These are phyloP conservation scores for Candida insectalens DNA, from an alignment of 805 yeast genomes.

Conservation along the genomic window DNA sequence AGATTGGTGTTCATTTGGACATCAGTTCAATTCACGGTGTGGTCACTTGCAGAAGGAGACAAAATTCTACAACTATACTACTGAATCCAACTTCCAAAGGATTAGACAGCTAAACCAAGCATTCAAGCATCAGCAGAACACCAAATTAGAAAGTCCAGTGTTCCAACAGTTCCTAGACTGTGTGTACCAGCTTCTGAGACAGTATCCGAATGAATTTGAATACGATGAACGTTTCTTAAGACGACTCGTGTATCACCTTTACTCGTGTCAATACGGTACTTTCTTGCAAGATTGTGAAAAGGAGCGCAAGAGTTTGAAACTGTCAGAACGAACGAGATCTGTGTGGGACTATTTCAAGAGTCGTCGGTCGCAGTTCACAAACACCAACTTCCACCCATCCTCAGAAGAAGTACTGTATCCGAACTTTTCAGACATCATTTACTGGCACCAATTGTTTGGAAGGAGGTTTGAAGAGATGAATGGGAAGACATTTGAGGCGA, in stretches of 20 bases:
- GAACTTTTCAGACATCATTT: conserved; percentile 50
- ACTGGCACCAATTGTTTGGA: conserved; percentile 89
- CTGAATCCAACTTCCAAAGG: conserved; percentile 24
- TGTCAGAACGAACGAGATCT: conserved; percentile 48
- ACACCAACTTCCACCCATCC: conserved; percentile 31
- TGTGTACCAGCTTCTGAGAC: conserved; percentile 67
- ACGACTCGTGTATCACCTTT: conserved; percentile 75
- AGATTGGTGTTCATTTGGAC: conserved; percentile 95
- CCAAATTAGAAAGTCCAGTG: conserved; percentile 73
- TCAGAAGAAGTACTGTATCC: conserved; percentile 45
- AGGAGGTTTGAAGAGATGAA: conserved; percentile 63
- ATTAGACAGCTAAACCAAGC: conserved; percentile 41
- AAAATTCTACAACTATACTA: conserved; percentile 34
- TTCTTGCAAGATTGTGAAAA: conserved; percentile 69
- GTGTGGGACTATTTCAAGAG: conserved; percentile 94
- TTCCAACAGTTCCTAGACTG: conserved; percentile 93
- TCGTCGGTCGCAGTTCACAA: conserved; percentile 57
- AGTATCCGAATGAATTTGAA: conserved; percentile 68
- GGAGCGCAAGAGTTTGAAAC: conserved; percentile 39
- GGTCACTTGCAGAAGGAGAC: conserved; percentile 61
- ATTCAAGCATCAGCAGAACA: conserved; percentile 36
- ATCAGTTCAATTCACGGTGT: conserved; percentile 73
- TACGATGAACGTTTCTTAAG: conserved; percentile 83
- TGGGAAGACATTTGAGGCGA: no score
- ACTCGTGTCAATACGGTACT: conserved; percentile 93